A percentile compares a stretch with the other conserved stretches of the same genome.
Evolutionary conservation across 306 rosid genomes (phyloP).

Genomic region (Potentilla sterilis): DNA sequence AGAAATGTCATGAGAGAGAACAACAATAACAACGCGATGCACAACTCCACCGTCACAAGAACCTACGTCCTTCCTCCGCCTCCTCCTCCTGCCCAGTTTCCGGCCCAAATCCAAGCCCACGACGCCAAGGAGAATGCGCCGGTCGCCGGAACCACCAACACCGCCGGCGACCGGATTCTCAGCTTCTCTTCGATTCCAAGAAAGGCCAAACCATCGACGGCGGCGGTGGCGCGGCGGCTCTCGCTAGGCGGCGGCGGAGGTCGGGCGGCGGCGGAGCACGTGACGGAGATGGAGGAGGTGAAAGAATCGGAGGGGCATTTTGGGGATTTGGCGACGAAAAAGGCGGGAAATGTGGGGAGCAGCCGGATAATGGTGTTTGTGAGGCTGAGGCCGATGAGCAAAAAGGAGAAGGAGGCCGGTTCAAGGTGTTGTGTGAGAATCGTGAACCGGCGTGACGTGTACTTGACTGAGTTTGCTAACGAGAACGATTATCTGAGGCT

Average conservation of each 20-base stretch:
- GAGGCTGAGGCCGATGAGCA: constrained; percentile 87
- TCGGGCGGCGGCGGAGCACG: not conserved
- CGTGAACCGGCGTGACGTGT: constrained; percentile 72
- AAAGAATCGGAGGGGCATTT: constrained; percentile 35
- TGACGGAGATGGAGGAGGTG: constrained; percentile 20
- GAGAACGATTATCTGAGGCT: constrained; percentile 83
- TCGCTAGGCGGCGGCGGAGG: constrained; percentile 39
- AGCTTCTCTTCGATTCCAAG: constrained; percentile 59
- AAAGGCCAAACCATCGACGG: constrained; percentile 23
- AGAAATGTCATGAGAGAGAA: constrained; percentile 64
- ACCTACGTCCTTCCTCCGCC: constrained; percentile 66
- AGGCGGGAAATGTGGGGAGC: constrained; percentile 33
- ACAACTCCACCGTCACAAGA: constrained; percentile 54
- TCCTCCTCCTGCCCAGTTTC: not conserved
- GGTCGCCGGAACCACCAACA: constrained; percentile 13
- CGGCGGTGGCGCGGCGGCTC: constrained; percentile 64
- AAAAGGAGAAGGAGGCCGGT: constrained; percentile 73
- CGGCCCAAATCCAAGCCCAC: constrained; percentile 2
- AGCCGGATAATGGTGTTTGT: constrained; percentile 80
- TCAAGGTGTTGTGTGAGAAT: constrained; percentile 73
- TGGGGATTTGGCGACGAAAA: constrained; percentile 31
- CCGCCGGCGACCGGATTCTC: constrained; percentile 42
- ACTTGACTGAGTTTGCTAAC: constrained; percentile 68
- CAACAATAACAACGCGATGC: constrained; percentile 28
- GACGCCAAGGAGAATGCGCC: constrained; percentile 59